Base-by-base conservation (phyloP, 371 early-diverging fungal species). In the Parasitella parasitica region DNA sequence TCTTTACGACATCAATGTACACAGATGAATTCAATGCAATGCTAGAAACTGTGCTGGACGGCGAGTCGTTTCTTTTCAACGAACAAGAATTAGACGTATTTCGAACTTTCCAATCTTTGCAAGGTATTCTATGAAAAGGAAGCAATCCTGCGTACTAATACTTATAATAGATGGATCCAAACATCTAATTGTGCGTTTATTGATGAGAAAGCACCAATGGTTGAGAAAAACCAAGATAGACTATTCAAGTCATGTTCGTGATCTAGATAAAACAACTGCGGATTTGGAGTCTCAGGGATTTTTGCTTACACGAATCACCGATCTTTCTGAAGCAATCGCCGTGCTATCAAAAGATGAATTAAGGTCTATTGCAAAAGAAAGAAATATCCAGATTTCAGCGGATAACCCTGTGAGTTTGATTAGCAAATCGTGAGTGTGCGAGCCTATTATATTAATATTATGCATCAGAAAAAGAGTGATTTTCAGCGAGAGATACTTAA, bases 131-230 rank as follows among this genome's bases (percentile, higher is more conserved):
- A 22, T 37, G 7, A 13, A 32, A 32, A 8, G 8, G 11, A 9
- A 52, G 34, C 30, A 15, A 34, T 13, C 4, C 8, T 34, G 8
- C n/a, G n/a, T 51, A 27, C n/a, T n/a, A 11, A 38, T 5, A 28
- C 28, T 15, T 22, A 12, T 12, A 24, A 20, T 61, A 82, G 85
- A 69, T 24, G 81, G 82, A 27, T 62, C 86, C 22, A 76, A 77
- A 52, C 80, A 88, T 63, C 58, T 90, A 7, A 82, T 85, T 66
- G 86, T 88, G 13, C 81, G 89, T 11, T 70, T 90, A 4, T 83
- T 84, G 54, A 75, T 89, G 71, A 79, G 90, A 39, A 90, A 86
- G 26, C 82, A 75, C 26, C 71, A 72, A 49, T 86, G 75, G 81
- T 59, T 82, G 6, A 78, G 78, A 35, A 63, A 71, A 6, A 67